Evolutionary conservation across 495 filamentous ascomycete genomes (phyloP), one percentile per base, ranked within the genome.

Genomic region (Penicillium malachiteum): DNA sequence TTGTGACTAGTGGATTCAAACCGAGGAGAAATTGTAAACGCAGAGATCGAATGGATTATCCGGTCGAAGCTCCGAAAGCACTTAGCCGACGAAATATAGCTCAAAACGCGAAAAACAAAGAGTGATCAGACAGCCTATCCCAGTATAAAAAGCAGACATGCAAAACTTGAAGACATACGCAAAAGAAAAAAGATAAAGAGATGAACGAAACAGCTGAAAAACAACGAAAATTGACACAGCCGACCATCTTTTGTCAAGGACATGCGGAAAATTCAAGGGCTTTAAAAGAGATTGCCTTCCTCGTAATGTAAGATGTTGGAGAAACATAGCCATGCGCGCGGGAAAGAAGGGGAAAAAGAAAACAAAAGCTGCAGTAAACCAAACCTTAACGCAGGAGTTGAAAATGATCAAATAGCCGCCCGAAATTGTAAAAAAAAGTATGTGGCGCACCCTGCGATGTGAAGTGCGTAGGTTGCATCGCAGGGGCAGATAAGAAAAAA

Each of bases 61-160:
- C 35, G 35, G 35, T 38, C 35, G 35, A 38, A 44, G 18, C 41
- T 46, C 43, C 7, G 31, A n/a, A 34, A 16, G 40, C 39, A 14
- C 38, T 44, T 21, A 51, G 40, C 26, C 18, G 21, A 37, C 12
- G 9, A 9, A 30, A 40, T 34, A 14, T 41, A 41, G 37, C 33
- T 26, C 0, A 40, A 16, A 52, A 52, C 38, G 31, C 32, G 59
- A 57, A 57, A 45, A 35, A 56, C 46, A 58, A 60, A 60, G 31
- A 64, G 60, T 77, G 68, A 78, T 78, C 74, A 78, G 67, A 78
- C 74, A 78, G 68, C 75, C 75, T 72, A 70, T 70, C 74, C 73
- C 51, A 52, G 62, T 55, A 37, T 43, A 35, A 42, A 60, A 56
- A 59, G 48, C 48, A 56, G 53, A 58, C 32, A 62, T 43, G 50